Percentiles rank a stretch among this genome's conserved stretches.
Conservation (phyloP, 768 basidiomycete genomes). For the Hirschioporus abietinus region DNA sequence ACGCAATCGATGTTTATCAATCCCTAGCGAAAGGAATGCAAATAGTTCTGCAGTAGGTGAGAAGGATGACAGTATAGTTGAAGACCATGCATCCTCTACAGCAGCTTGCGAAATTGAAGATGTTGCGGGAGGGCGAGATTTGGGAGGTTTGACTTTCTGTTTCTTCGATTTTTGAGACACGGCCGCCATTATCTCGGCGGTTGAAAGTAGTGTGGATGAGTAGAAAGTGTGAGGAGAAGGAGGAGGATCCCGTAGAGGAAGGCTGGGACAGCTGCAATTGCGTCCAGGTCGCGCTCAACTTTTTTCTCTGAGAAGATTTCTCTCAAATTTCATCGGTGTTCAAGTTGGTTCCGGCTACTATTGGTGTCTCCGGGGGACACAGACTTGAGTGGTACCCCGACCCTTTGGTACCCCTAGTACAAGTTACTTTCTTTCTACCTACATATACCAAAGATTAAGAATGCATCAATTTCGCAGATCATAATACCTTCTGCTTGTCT, state of each 20-base stretch:
- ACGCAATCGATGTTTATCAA: slow-evolving; percentile 69
- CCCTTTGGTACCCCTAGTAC: no score
- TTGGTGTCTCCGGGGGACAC: no score
- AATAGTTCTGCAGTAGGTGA: slow-evolving; percentile 53
- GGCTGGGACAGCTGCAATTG: slow-evolving; percentile 11
- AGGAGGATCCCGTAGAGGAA: slow-evolving; percentile 5
- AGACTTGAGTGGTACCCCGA: no score
- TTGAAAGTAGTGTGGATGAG: slow-evolving; percentile 47
- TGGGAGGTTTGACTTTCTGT: slow-evolving; percentile 18
- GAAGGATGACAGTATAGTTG: slow-evolving; percentile 48
- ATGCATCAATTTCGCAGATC: no score
- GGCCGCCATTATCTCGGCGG: slow-evolving; percentile 40
- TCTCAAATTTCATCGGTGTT: no score
- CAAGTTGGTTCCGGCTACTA: no score
- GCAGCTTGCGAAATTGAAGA: slow-evolving; percentile 52
- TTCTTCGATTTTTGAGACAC: neutral
- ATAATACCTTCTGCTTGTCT: no score
- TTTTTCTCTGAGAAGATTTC: slow-evolving; percentile 1
- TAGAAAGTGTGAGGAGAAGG: slow-evolving; percentile 29
- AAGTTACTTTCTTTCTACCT: no score
- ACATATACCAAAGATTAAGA: no score
- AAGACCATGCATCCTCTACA: slow-evolving; percentile 40
- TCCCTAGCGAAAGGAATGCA: slow-evolving; percentile 55
- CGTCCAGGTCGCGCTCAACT: slow-evolving; percentile 20
- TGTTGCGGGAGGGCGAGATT: slow-evolving; percentile 47